Base-by-base conservation (phyloP, 441 rosid species). In the Pelargonium australe region DNA sequence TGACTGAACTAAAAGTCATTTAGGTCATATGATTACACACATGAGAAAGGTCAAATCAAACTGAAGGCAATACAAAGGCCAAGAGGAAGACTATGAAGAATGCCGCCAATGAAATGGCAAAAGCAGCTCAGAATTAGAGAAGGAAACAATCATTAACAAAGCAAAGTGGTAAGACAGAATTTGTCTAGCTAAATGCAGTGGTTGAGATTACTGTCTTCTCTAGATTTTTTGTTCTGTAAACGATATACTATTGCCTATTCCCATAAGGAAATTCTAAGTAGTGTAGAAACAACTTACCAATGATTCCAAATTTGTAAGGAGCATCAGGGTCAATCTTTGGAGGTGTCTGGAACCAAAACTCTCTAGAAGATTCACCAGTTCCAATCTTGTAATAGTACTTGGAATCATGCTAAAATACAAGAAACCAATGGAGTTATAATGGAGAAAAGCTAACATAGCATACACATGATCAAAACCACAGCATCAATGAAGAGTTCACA, bases 291-390 rank as follows among this genome's bases (percentile, higher is more conserved):
- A 40, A 70, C 87, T 77, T 77, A 88, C 94, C 94, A 66, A 88
- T 88, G 44, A 88, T 82, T 68, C 91, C 94, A 74, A 88, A 88
- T 70, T 81, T 86, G 80, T 88, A 86, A 23, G 89, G 65, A 73
- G 84, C 85, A 81, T 84, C 88, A 57, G 91, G 88, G 73, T 77
- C 79, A 67, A 84, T n/a, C 58, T 57, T 28, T 63, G 94, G 94
- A 72, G 94, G 89, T 61, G 94, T 88, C 51, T 80, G 84, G 78
- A 88, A 86, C 94, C 85, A 85, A 81, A 88, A 88, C 71, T 82
- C 87, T 67, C 89, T 70, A 31, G 87, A 73, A 47, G 84, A 78
- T 63, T 78, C 80, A 71, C 88, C 86, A 63, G 76, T 80, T 58
- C 81, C 89, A 40, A 88, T 78, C 81, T 85, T 88, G 76, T 88